Base-by-base conservation (phyloP, 495 filamentous ascomycete species). In the Bryoglossum gracile region DNA sequence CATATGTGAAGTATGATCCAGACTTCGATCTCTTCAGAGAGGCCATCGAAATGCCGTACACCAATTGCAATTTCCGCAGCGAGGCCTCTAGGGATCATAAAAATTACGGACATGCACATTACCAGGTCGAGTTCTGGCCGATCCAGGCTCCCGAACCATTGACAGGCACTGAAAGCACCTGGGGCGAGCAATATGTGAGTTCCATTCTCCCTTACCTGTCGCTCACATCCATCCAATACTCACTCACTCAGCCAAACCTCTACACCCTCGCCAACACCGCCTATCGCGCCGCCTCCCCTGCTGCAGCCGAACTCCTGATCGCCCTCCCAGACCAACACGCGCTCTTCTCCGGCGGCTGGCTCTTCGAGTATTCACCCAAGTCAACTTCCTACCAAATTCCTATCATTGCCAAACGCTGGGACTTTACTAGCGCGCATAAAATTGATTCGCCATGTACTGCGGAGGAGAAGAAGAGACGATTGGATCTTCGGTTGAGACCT, bases 171-270 rank as follows among this genome's bases (percentile, higher is more conserved):
- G 49, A 52, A 28, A 3, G 8, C 11, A 50, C 48, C 3, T 52
- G 49, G 49, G 43, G 43, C 16, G 49, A 46, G 34, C 43, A 38
- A 38, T 52, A 46, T 41, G 49, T 52, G 43, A 52, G 34, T 21
- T n/a, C 18, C 35, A 18, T 9, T 14, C 11, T 21, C 11, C 14
- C 4, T 14, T 26, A 4, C n/a, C 3, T 44, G 8, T 21, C 10
- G 11, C 25, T 44, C 32, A 25, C 8, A 18, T 26, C 2, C 40
- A 3, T 30, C 21, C 1, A 48, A 19, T 19, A 36, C 26, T n/a
- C 21, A 35, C 16, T 1, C 11, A 17, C 26, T 21, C 43, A 46
- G 43, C 33, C 43, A 4, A 17, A 46, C 9, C 49, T 52, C 10
- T 52, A 46, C 23, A 21, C 18, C 9, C 34, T 52, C 14, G 43